Base-by-base conservation (phyloP, 2,329 filamentous ascomycete species). In the Albifimbria verrucaria region DNA sequence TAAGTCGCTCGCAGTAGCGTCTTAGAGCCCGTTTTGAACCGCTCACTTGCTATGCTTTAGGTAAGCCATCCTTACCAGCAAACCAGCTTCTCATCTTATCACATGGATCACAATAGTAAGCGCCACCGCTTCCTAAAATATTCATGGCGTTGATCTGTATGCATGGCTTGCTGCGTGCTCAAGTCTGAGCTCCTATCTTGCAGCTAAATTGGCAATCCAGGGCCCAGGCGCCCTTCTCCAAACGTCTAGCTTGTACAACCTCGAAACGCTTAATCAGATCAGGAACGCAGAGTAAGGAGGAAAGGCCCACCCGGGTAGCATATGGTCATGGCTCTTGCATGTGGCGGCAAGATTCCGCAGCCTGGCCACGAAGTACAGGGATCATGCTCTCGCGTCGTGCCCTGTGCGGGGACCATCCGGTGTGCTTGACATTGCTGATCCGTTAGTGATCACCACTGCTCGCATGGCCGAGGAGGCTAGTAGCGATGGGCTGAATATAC, bases 381-480 rank as follows among this genome's bases (percentile, higher is more conserved):
- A 39, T 39, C 5, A 39, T 39, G 18, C 32, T n/a, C n/a, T n/a
- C n/a, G n/a, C n/a, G n/a, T n/a, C n/a, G n/a, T 39, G 32, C 32
- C 32, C 32, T n/a, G 32, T 39, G 32, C 32, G 32, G 32, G 18
- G 42, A 20, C 42, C 42, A 44, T 21, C 42, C 22, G 18, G 18
- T 21, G 42, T 44, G 42, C 42, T 44, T 44, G 42, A 44, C 42
- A 44, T 44, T 21, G 42, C 42, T 23, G 22, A 44, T 44, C 42
- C 12, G 42, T 39, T 39, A 39, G 5, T 39, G 32, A 39, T 39
- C 32, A 39, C 32, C 32, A 39, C 32, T 32, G 32, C 32, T 39
- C 32, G 32, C 32, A 39, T 39, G 32, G 32, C 32, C 32, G 32
- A n/a, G 18, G 32, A n/a, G 12, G 32, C 32, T 39, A 39, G 32